Percentiles rank a stretch among this genome's conserved stretches.
Conservation (phyloP, 192 early-diverging fungal species). For the Polychytrium aggregatum region DNA sequence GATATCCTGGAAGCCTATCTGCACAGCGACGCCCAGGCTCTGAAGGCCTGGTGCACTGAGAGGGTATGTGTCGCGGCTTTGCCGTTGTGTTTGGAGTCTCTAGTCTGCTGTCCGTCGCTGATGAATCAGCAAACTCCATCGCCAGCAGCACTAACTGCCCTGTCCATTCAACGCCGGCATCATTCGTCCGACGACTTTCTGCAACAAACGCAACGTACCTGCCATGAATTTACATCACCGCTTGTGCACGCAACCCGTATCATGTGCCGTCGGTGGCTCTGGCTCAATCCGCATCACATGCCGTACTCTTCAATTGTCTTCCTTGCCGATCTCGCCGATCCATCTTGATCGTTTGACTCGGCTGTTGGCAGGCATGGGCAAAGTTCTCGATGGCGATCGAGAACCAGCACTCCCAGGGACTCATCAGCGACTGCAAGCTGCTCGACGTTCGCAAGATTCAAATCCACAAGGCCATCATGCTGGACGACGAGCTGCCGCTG, state of each 20-base stretch:
- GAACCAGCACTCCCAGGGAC: slow-evolving; percentile 73
- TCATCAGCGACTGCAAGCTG: slow-evolving; percentile 89
- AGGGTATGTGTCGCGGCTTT: slow-evolving; percentile 55
- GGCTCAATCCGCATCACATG: too few relatives aligned
- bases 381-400: slow-evolving; percentile 68
- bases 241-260: too few relatives aligned
- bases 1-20: slow-evolving; percentile 94
- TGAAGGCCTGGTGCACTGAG: slow-evolving; percentile 93
- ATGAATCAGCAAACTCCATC: too few relatives aligned
- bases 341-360: too few relatives aligned
- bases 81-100: too few relatives aligned
- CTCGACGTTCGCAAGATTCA: slow-evolving; percentile 86
- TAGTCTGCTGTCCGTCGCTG: too few relatives aligned
- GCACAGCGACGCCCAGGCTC: slow-evolving; percentile 66
- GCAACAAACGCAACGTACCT: too few relatives aligned
- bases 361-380: slow-evolving; percentile 5
- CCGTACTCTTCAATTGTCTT: too few relatives aligned
- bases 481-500: slow-evolving; percentile 89
- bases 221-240: too few relatives aligned
- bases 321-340: too few relatives aligned
- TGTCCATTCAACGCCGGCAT: background rate
- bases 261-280: too few relatives aligned
- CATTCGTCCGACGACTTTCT: background rate
- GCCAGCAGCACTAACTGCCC: too few relatives aligned
- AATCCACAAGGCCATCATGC: slow-evolving; percentile 74